Evolutionary conservation across 2,329 filamentous ascomycete genomes (phyloP).

Genomic region (Cordyceps tenuipes): DNA sequence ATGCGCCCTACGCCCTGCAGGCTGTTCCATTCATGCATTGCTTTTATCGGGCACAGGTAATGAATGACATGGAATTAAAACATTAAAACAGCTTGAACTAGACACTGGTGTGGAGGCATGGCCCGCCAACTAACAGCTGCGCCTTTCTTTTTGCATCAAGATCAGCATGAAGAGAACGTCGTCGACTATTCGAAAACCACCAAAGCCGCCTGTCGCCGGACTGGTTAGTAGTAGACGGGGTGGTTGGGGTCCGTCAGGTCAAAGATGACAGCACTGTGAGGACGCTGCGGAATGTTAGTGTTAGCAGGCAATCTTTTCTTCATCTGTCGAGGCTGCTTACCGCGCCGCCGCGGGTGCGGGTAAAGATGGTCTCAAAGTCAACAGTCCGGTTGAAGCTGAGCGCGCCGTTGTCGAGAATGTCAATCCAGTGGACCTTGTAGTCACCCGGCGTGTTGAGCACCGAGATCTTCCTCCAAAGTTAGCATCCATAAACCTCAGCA

Average conservation of each 20-base stretch:
- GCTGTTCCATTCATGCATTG: no score
- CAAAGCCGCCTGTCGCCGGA: no score
- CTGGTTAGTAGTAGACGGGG: slow-evolving; percentile 41
- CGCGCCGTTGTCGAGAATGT: slow-evolving; percentile 45
- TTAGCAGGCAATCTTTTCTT: background rate
- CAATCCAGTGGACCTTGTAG: slow-evolving; percentile 55
- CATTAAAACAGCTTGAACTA: background rate
- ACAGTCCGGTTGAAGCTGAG: slow-evolving; percentile 52
- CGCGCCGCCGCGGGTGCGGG: slow-evolving; percentile 43
- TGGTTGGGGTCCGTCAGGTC: slow-evolving; percentile 46
- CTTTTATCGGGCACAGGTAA: no score
- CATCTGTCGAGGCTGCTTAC: slow-evolving; percentile 12
- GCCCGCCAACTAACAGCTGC: background rate
- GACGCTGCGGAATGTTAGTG: slow-evolving; percentile 28
- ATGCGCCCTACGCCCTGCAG: background rate
- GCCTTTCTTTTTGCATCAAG: background rate
- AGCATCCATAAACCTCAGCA: no score
- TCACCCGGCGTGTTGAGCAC: slow-evolving; percentile 53
- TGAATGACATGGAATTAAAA: no score
- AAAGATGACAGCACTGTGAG: slow-evolving; percentile 49
- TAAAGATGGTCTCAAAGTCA: slow-evolving; percentile 46
- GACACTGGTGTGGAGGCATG: background rate
- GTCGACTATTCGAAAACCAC: background rate
- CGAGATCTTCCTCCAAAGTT: slow-evolving; percentile 31
- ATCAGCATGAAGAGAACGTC: background rate